Evolutionary conservation across 257 asterid genomes (phyloP), one percentile per base, ranked within the genome.

Genomic region (Datura wrightii): DNA sequence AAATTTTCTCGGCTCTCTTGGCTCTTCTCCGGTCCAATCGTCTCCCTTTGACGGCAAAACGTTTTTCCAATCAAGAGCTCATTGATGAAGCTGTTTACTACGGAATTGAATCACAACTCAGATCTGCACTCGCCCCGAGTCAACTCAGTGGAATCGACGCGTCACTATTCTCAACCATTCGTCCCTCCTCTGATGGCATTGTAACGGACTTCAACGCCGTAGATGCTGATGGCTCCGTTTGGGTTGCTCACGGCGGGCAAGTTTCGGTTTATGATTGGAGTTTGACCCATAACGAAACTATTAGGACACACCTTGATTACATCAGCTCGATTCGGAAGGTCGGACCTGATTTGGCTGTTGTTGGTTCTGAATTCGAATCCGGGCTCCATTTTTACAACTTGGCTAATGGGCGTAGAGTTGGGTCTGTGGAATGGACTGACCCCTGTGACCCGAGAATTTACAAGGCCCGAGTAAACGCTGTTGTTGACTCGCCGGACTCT

Each of bases 161-260:
- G 3, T 84, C 93, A 31, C 82, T 93, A 0, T 79, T 85, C 36
- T 88, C 93, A 54, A 90, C 97, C 6, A 84, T 96, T 6, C 90
- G 85, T 2, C 97, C 97, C 31, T 84, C 95, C 0, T 90, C 97
- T 2, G 95, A 93, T 87, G 94, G 93, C 58, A 42, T 90, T 60
- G 94, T 96, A 8, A 92, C 98, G 37, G 98, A 92, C 82, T 93
- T 94, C 85, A 82, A 93, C 88, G 96, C 97, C n/a, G 80, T 90
- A 55, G 98, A 94, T 9, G 83, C 89, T 1, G 98, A 96, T 15
- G 97, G 97, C 4, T 94, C 98, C 37, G 80, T 94, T 0, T 93
- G 97, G 96, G 89, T 90, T 6, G 99, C 97, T 55, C 98, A 96
- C 86, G 98, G 97, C 14, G 99, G 99, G 4, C 98, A 93, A 88